Evolutionary conservation across 305 asterid species (phyloP), one percentile per base, ranked within the genome.

Genomic region (Fraxinus velutina): DNA sequence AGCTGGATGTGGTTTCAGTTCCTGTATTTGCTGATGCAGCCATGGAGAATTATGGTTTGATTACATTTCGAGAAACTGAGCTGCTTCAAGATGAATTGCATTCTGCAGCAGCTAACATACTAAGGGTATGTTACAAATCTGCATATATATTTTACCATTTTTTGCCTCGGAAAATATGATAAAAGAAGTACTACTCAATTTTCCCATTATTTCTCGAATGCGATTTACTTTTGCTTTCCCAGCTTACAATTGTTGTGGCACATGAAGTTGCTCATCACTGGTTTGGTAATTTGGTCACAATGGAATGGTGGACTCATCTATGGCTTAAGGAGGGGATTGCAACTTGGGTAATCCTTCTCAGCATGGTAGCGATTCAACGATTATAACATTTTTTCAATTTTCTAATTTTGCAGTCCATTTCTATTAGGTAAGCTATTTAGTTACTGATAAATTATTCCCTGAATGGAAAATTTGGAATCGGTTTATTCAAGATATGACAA

Each of bases 261-360:
- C 96, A 90, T 88, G 96, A 90, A 88, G 91, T 92, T 87, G 94
- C 94, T 76, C 93, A 92, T 32, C 92, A 90, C 82, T 92, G 93
- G 93, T 90, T 92, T 73, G 93, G 93, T 79, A 91, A 91, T 87
- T 90, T 91, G 68, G 93, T 91, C n/a, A 91, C 92, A 17, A 90
- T 92, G 92, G 96, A 89, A 80, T 92, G 96, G 96, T 92, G 96
- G 96, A 92, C 93, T 30, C 92, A 92, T 83, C 80, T 92, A 64
- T 92, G 97, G 97, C 89, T 92, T 73, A 92, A 92, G 78, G 97
- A 92, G 85, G 93, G 95, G 75, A 89, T 91, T 75, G 94, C 93
- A 32, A 88, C 97, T 47, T 92, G 96, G 96, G 96, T 90, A 86
- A 44, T 33, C 52, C 15, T 42, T 42, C 52, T 42, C 52, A 42